phyloP scores from a whole-genome alignment of 2,329 filamentous ascomycete genomes.

The Pseudocercospora fijiensis region DNA sequence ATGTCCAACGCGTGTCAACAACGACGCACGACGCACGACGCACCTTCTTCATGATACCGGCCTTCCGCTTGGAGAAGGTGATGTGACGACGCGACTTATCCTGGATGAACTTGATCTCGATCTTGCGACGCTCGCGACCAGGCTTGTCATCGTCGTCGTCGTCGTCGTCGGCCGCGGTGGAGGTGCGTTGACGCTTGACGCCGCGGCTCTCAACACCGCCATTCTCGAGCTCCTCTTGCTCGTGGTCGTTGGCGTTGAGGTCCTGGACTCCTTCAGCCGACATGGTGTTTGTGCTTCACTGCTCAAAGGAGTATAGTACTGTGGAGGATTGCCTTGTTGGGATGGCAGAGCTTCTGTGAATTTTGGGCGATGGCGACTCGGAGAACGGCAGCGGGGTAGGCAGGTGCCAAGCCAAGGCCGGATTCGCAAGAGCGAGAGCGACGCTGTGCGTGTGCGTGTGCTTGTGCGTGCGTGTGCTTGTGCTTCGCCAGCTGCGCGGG shows the following conservation, averaged over 20 bases:
- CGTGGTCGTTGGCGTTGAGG: constrained; percentile 36
- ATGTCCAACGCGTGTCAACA: constrained; percentile 11
- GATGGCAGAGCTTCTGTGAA: constrained; percentile 3
- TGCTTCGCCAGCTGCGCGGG: too few species aligned
- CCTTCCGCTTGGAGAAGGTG: constrained; percentile 99
- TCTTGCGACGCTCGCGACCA: constrained; percentile 96
- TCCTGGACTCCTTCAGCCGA: constrained; percentile 28
- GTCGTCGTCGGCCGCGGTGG: constrained; percentile 72
- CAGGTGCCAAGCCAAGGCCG: constrained; percentile 1
- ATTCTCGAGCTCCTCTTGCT: constrained; percentile 62
- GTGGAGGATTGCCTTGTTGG: constrained; percentile 5
- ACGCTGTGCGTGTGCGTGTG: background rate
- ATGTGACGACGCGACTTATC: constrained; percentile 99
- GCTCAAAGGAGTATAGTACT: constrained; percentile 1
- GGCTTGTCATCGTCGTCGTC: constrained; percentile 98
- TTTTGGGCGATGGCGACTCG: constrained; percentile 8
- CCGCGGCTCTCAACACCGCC: constrained; percentile 68
- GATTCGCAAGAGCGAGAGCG: background rate
- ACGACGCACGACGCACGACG: constrained; percentile 54
- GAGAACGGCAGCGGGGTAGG: constrained; percentile 7
- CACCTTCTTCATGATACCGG: constrained; percentile 99
- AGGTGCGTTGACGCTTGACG: constrained; percentile 83
- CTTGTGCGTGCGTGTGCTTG: background rate
- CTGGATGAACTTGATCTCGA: constrained; percentile 99
- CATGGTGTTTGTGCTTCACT: constrained; percentile 16